phyloP scores from a whole-genome alignment of 2,329 filamentous ascomycete genomes.

The Botrytis byssoidea region DNA sequence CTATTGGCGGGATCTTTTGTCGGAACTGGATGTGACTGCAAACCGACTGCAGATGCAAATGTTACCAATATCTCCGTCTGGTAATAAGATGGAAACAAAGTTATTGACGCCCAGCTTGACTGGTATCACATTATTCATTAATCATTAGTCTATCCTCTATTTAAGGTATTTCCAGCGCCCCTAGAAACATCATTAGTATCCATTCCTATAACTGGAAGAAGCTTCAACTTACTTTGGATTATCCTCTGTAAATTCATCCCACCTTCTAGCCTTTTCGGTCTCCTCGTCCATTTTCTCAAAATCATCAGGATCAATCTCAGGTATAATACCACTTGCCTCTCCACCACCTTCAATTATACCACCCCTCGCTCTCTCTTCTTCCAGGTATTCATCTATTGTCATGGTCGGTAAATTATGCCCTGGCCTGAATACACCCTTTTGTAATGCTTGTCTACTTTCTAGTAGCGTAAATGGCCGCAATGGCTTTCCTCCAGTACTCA shows the following conservation, averaged over 20 bases:
- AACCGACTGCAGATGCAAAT: background rate
- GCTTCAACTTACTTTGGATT: conserved; percentile 63
- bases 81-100: background rate
- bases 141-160: conserved; percentile 57
- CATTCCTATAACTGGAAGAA: background rate
- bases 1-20: background rate
- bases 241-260: conserved; percentile 91
- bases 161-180: conserved; percentile 78
- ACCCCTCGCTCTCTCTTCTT: conserved; percentile 80
- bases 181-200: conserved; percentile 28
- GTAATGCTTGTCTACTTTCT: conserved; percentile 70
- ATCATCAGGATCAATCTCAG: conserved; percentile 85
- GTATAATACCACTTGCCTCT: conserved; percentile 64
- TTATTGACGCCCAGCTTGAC: background rate
- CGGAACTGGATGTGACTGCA: background rate
- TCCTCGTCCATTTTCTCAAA: conserved; percentile 82
- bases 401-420: conserved; percentile 95
- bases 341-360: conserved; percentile 91
- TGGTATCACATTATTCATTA: conserved; percentile 16
- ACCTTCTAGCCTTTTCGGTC: conserved; percentile 88
- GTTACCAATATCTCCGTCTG: background rate
- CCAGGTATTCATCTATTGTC: conserved; percentile 96
- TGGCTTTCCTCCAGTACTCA: conserved; percentile 78
- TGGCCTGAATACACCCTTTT: conserved; percentile 79
- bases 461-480: conserved; percentile 88